A percentile compares a stretch with the other conserved stretches of the same genome.
Conservation (phyloP, 305 asterid genomes). For the Withania somnifera region DNA sequence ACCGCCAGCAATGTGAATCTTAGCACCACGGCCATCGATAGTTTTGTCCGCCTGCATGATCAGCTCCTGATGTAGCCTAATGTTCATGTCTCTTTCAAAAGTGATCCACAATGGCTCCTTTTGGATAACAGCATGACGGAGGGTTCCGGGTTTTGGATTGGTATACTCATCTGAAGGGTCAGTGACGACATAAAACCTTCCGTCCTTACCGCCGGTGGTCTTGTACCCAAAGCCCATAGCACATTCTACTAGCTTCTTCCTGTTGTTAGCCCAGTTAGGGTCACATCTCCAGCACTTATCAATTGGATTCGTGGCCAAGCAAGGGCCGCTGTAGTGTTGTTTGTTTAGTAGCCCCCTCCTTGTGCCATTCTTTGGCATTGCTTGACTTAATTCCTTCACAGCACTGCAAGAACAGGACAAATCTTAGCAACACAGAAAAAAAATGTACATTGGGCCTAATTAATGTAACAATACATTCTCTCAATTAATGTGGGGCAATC, state of each 20-base stretch:
- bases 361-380: not conserved
- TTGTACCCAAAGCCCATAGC: conserved; percentile 17
- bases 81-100: conserved; percentile 11
- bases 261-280: conserved; percentile 13
- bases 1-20: conserved; percentile 16
- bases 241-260: conserved; percentile 22
- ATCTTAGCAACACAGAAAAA: not conserved
- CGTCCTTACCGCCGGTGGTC: conserved; percentile 15
- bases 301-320: conserved; percentile 12
- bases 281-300: conserved; percentile 25
- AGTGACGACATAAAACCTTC: conserved; percentile 1
- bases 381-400: not conserved
- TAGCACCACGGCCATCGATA: conserved; percentile 26
- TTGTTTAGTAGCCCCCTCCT: conserved; percentile 3
- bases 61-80: conserved; percentile 17
- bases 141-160: conserved; percentile 26
- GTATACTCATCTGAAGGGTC: conserved; percentile 6
- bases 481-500: not conserved
- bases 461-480: not conserved
- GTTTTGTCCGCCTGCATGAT: conserved; percentile 22
- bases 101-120: conserved; percentile 28
- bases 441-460: not conserved
- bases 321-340: conserved; percentile 1
- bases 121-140: conserved; percentile 27
- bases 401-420: not conserved